A percentile compares a stretch with the other conserved stretches of the same genome.
phyloP scores from a whole-genome alignment of 257 asterid species.

The Ehretia macrophylla region DNA sequence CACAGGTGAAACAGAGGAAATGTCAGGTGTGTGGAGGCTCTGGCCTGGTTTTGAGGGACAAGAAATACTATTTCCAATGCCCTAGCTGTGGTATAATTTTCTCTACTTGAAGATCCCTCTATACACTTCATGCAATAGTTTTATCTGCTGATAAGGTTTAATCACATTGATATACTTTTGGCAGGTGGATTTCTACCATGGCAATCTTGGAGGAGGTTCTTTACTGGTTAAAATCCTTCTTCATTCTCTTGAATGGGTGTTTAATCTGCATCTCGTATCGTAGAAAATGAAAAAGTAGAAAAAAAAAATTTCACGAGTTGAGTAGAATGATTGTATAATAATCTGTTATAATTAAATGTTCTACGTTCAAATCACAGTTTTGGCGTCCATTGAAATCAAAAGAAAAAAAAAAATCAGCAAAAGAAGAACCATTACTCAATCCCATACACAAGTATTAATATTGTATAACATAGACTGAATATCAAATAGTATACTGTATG shows the following conservation, averaged over 20 bases:
- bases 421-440: too few relatives aligned
- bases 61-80: constrained; percentile 62
- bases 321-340: too few relatives aligned
- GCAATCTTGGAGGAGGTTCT: constrained; percentile 93
- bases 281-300: too few relatives aligned
- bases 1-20: constrained; percentile 58
- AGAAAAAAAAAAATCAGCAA: too few relatives aligned
- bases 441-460: too few relatives aligned
- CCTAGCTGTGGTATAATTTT: constrained; percentile 61
- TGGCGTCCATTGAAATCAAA: too few relatives aligned
- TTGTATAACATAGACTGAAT: too few relatives aligned
- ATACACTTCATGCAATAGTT: neutral
- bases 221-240: constrained; percentile 48
- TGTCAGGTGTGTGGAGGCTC: constrained; percentile 77
- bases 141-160: neutral
- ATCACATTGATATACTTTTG: neutral
- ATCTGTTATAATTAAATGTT: too few relatives aligned
- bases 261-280: neutral
- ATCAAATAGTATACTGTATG: too few relatives aligned
- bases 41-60: constrained; percentile 68
- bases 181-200: constrained; percentile 94
- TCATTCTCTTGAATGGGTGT: neutral
- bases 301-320: too few relatives aligned
- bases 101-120: too few relatives aligned
- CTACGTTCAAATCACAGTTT: too few relatives aligned